Evolutionary conservation across 805 yeast genomes (phyloP), one percentile per base, ranked within the genome.

Genomic region (Tetrapisispora phaffii): DNA sequence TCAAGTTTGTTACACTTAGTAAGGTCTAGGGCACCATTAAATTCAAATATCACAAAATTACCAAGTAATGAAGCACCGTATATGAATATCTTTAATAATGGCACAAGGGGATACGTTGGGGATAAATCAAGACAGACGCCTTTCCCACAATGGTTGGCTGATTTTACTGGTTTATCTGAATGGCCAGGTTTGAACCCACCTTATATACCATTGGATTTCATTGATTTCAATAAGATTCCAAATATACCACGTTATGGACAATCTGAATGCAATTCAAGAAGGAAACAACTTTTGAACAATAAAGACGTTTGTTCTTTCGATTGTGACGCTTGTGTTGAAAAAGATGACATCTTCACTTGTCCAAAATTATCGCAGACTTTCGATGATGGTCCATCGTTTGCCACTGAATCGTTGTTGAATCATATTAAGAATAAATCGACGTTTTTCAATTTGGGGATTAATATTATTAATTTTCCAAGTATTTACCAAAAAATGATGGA

Each of bases 181-280:
- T 89, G 97, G 97, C 97, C 97, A 0, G 89, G 82, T 0, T 59
- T 76, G 37, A 79, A 80, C 44, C 96, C 97, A 3, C 96, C 97
- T 0, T 89, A 85, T 60, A 81, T 89, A 33, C 88, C 94, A 2
- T 64, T 85, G 49, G 84, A 79, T 52, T 82, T 80, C 53, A 77
- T 86, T 48, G 75, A 84, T 55, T 65, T 85, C 39, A 50, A 55
- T 6, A 56, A 58, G 23, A 68, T 85, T 21, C 85, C 86, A 3
- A 55, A 63, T 7, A 63, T 68, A 47, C 68, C 73, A 20, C 59
- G 63, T 1, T 79, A 83, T 54, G 52, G 59, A 8, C 78, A 75
- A 46, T 88, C 87, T 2, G 62, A 63, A 13, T 88, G 97, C 60
- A 71, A 73, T 2, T 50, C 54, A 1, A 38, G 33, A 8, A 9